Evolutionary conservation across 2,329 filamentous ascomycete genomes (phyloP), one percentile per base, ranked within the genome.

Genomic region (Beauveria varroae): DNA sequence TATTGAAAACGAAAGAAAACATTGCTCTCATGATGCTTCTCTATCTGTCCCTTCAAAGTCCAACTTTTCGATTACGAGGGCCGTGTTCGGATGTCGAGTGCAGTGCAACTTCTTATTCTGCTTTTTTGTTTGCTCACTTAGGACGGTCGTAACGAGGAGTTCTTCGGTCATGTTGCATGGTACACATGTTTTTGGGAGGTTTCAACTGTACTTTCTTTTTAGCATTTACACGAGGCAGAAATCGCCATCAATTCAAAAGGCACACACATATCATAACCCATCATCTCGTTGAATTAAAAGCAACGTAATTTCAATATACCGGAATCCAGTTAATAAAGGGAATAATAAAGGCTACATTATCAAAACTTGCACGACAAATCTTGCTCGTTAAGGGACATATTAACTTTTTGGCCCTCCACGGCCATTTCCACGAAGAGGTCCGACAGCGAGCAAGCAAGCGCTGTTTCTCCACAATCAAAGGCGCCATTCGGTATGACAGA

Each of bases 321-420:
- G 54, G 43, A 54, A 30, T 60, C 47, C 7, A 28, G 51, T 68
- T 64, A 69, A 70, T 73, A 67, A 63, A 67, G 68, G 65, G 61
- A 62, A 65, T 62, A 68, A 66, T 72, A 75, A 71, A 69, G 69
- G 71, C 71, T 70, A 69, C 70, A 72, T 71, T 69, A 73, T 71
- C 70, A 72, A 71, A 67, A 68, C 67, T 67, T 67, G 70, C 68
- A 64, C 61, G 62, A 62, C 63, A 57, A 60, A 46, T 61, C 64
- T 64, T 65, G 63, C 62, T 63, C 62, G 63, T 61, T 60, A 62
- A 55, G 46, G 62, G 37, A 52, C 40, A 34, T 52, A 58, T 58
- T 60, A 63, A 56, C 37, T 59, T 60, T 62, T 62, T 58, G 60
- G 60, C 52, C 41, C 46, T 46, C 12, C 24, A 24, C 44, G 44